Percentiles rank a stretch among this genome's conserved stretches.
phyloP scores from a whole-genome alignment of 306 rosid genomes.

The Vigna nakashimae region DNA sequence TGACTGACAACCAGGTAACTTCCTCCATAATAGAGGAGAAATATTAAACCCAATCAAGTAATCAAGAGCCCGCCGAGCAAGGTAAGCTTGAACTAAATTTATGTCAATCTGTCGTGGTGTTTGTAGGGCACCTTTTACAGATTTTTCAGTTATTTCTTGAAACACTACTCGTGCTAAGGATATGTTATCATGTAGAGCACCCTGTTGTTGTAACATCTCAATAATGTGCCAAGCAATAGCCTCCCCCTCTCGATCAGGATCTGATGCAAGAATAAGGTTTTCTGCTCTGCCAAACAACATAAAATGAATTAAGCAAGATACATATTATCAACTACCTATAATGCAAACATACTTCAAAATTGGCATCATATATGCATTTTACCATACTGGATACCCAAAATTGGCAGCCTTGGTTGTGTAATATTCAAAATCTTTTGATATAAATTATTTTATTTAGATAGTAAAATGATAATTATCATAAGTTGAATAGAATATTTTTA shows the following conservation, averaged over 20 bases:
- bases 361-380: neutral
- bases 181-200: conserved; percentile 68
- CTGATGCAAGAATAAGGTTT: conserved; percentile 97
- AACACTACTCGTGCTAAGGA: conserved; percentile 80
- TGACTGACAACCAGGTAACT: conserved; percentile 96
- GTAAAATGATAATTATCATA: neutral
- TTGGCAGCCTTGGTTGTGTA: neutral
- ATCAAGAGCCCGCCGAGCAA: conserved; percentile 97
- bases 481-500: neutral
- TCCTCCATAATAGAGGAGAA: conserved; percentile 96
- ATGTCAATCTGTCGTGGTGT: conserved; percentile 81
- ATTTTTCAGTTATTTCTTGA: conserved; percentile 92
- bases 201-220: conserved; percentile 96
- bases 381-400: neutral
- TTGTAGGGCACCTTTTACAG: conserved; percentile 80
- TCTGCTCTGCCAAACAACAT: conserved; percentile 86
- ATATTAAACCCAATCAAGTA: conserved; percentile 96
- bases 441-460: neutral
- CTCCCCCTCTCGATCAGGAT: conserved; percentile 99
- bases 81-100: conserved; percentile 93
- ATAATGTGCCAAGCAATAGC: conserved; percentile 98
- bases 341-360: conserved; percentile 6
- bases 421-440: neutral
- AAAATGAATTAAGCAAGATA: conserved; percentile 44
- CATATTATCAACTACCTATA: conserved; percentile 32